Base-by-base conservation (phyloP, 495 filamentous ascomycete genomes). In the Tuber umbilicatum region DNA sequence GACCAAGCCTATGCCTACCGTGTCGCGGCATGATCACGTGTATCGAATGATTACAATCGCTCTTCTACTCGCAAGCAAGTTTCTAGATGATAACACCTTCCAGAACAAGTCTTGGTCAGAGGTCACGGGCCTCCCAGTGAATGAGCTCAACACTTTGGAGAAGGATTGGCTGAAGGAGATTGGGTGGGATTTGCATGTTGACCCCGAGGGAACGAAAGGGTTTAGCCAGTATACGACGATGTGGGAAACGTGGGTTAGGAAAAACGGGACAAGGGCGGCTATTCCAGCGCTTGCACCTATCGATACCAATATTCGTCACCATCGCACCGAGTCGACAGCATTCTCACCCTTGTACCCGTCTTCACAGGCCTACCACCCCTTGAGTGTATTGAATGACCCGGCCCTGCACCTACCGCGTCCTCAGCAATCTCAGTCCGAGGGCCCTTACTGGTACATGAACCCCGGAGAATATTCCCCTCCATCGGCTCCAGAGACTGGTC, bases 41-140 rank as follows among this genome's bases (percentile, higher is more conserved):
- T 97, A 95, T 86, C 91, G 93, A 71, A 92, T 97, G 89, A 87
- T 98, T 72, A 97, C 94, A 21, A 91, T 94, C 72, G 87, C 91
- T 23, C 87, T 99, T 43, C 86, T 99, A 60, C 88, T 99, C 43
- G 95, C 94, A 71, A 97, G 94, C 86, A 99, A 99, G 85, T 99
- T 99, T 81, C 84, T 98, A 73, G 95, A 99, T 82, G 95, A 99
- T 84, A 98, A 98, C 84, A 99, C 95, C 23, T 99, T 98, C 84
- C 94, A 97, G 86, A 99, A 98, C 85, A 92, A 94, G 72, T 98
- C 96, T 10, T 99, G 95, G 95, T 91, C 96, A 5, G 96, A 99
- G 81, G 95, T 99, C 38, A 98, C 94, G 84, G 93, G 91, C 73
- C 97, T 99, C 75, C 84, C 91, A 35, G 94, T 99, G 37, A 78